Conservation (phyloP, 768 basidiomycete species). For the Lactarius pseudohatsudake region DNA sequence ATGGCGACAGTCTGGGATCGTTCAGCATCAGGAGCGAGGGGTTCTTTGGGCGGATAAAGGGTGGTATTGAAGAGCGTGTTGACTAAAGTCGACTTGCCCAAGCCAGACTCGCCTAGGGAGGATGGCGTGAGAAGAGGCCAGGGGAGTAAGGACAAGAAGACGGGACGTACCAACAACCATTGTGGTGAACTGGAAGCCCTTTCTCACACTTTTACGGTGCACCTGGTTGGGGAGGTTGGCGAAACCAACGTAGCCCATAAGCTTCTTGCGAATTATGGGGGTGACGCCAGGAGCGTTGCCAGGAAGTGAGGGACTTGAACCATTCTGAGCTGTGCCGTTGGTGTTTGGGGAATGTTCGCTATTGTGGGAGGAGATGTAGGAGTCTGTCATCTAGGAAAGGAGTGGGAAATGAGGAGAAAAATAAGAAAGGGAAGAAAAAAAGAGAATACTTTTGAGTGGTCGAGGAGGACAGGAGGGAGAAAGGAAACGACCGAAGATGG, state of each 20-base stretch:
- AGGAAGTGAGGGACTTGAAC: slow-evolving; percentile 59
- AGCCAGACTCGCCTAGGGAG: slow-evolving; percentile 87
- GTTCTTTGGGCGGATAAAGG: slow-evolving; percentile 88
- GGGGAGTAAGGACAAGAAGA: slow-evolving; percentile 24
- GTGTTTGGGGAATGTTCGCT: slow-evolving; percentile 54
- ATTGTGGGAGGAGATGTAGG: slow-evolving; percentile 66
- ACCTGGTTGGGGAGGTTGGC: slow-evolving; percentile 99
- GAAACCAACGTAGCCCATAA: slow-evolving; percentile 94
- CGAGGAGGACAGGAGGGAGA: slow-evolving; percentile 53
- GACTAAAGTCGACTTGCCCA: slow-evolving; percentile 98
- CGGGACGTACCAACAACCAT: slow-evolving; percentile 94
- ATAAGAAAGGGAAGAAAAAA: slow-evolving; percentile 30
- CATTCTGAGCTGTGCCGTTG: slow-evolving; percentile 62
- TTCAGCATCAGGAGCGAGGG: slow-evolving; percentile 82
- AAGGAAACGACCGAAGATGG: slow-evolving; percentile 36
- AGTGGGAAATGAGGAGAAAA: slow-evolving; percentile 30
- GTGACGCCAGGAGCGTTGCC: slow-evolving; percentile 34
- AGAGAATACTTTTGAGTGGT: slow-evolving; percentile 40
- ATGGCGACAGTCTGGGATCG: slow-evolving; percentile 92
- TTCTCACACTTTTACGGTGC: slow-evolving; percentile 96
- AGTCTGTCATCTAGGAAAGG: slow-evolving; percentile 64
- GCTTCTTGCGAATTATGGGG: slow-evolving; percentile 75
- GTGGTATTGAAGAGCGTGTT: slow-evolving; percentile 98
- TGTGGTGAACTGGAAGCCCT: slow-evolving; percentile 97
- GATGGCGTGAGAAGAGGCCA: slow-evolving; percentile 3